Evolutionary conservation across 2,329 filamentous ascomycete species (phyloP).

Genomic region (Cladosporium sp.): DNA sequence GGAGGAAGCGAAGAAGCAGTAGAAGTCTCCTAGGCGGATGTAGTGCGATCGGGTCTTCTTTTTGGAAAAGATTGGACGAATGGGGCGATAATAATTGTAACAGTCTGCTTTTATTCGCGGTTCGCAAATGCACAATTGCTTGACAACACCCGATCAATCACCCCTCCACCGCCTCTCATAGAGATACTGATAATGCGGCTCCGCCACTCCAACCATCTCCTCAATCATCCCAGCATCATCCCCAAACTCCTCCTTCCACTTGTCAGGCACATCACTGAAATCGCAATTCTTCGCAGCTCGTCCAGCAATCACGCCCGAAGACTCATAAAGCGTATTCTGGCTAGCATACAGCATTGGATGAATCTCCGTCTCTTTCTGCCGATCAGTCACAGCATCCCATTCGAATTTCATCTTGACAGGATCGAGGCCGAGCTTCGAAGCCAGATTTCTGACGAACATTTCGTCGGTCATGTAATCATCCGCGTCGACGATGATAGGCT

Average conservation of each 20-base stretch:
- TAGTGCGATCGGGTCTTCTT: too few relatives aligned
- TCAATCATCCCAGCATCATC: slow-evolving; percentile 17
- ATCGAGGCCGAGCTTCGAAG: slow-evolving; percentile 32
- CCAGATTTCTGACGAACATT: slow-evolving; percentile 27
- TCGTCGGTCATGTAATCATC: slow-evolving; percentile 36
- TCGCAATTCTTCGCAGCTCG: slow-evolving; percentile 31
- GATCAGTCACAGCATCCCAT: slow-evolving; percentile 25
- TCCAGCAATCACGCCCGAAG: slow-evolving; percentile 32
- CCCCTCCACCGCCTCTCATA: slow-evolving; percentile 16
- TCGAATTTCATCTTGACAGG: slow-evolving; percentile 27
- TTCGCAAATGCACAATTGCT: too few relatives aligned
- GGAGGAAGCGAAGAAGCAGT: slow-evolving; percentile 2
- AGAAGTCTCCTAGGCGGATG: not conserved
- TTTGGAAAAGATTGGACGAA: too few relatives aligned
- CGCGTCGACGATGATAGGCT: slow-evolving; percentile 35
- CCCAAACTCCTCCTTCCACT: slow-evolving; percentile 34
- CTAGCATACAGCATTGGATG: slow-evolving; percentile 18
- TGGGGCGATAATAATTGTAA: too few relatives aligned
- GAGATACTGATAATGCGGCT: slow-evolving; percentile 40
- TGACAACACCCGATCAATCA: too few relatives aligned
- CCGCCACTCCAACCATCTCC: slow-evolving; percentile 26
- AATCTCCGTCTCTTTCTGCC: slow-evolving; percentile 7
- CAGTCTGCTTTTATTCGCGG: too few relatives aligned
- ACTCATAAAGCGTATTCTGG: slow-evolving; percentile 30
- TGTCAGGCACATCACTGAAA: slow-evolving; percentile 27